Evolutionary conservation across 2,329 filamentous ascomycete genomes (phyloP), one percentile per base, ranked within the genome.

Genomic region (Penicillium sclerotiorum): DNA sequence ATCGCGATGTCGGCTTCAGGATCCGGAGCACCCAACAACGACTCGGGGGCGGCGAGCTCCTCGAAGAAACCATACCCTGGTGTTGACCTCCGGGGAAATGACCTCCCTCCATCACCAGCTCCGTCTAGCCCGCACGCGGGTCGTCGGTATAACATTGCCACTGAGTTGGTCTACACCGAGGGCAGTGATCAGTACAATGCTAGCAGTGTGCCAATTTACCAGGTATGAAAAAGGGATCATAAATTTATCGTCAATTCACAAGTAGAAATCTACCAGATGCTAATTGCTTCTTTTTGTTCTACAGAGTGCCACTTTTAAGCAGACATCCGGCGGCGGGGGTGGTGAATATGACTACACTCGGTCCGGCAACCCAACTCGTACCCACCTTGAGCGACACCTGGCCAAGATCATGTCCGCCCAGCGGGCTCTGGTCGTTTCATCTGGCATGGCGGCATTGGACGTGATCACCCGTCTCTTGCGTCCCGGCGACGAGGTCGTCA

Each of bases 351-450:
- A 99, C 77, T 99, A 99, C 78, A 97, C 94, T 52, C 89, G 95
- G 54, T 97, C 92, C 28, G 94, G 94, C 49, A 99, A 99, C 71
- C 94, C 94, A 15, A 99, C 94, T 50, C 85, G 94, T 58, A 95
- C 93, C 27, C 94, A 99, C 67, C 84, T 99, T 56, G 94, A 99
- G 77, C 86, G 93, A 51, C 94, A 99, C 73, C 80, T 99, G 63
- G 94, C 95, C 66, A 99, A 99, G 82, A 95, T 99, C 70, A 99
- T 99, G 95, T 92, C 90, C 62, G 94, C 94, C 38, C 85, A 86
- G 64, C 88, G 95, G 49, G 90, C 90, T 8, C 83, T 99, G 43
- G 93, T 95, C 41, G 93, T 97, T 37, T 91, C 92, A 46, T 97
- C 93, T 1, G 94, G 94, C 50, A 99, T 99, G 94, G 94, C 91